Percentiles rank a stretch among this genome's conserved stretches.
phyloP scores from a whole-genome alignment of 208 protist species.

The Angomonas deanei region DNA sequence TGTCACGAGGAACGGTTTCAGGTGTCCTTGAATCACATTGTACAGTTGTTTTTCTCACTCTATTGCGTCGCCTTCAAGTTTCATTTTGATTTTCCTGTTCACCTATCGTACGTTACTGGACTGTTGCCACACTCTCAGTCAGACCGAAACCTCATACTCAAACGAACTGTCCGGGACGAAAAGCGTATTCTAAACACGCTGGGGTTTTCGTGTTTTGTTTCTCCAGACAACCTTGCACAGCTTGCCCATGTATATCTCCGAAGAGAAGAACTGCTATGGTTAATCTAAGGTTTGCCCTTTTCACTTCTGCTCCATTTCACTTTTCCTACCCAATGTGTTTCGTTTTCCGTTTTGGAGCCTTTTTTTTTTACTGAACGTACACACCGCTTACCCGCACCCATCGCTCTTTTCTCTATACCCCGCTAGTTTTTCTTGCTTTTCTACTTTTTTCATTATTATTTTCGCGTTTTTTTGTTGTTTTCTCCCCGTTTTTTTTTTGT shows the following conservation, averaged over 20 bases:
- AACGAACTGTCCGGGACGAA: slow-evolving; percentile 22
- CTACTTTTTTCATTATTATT: neutral
- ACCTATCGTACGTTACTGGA: slow-evolving; percentile 41
- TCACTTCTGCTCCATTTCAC: slow-evolving; percentile 3
- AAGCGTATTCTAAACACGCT: slow-evolving; percentile 23
- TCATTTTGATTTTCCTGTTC: slow-evolving; percentile 63
- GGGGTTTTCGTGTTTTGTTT: slow-evolving; percentile 49
- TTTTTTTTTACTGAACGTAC: neutral
- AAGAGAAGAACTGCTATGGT: slow-evolving; percentile 24
- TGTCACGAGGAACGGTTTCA: neutral
- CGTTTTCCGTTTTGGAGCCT: neutral
- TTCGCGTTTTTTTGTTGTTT: slow-evolving; percentile 1
- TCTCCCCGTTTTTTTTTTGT: slow-evolving; percentile 8
- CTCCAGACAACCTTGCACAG: slow-evolving; percentile 17
- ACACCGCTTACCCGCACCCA: neutral
- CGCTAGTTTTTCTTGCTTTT: neutral
- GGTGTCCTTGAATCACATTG: neutral
- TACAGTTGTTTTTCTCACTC: slow-evolving; percentile 47
- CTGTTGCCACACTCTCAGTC: slow-evolving; percentile 31
- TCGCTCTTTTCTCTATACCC: neutral
- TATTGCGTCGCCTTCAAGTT: slow-evolving; percentile 73
- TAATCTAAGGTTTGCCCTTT: too few relatives aligned
- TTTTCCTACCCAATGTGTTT: neutral
- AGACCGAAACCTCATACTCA: slow-evolving; percentile 11
- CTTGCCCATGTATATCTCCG: slow-evolving; percentile 57